Percentiles rank a stretch among this genome's conserved stretches.
Evolutionary conservation across 176 grass and related monocot species (phyloP).

Genomic region (Metroxylon sagu): DNA sequence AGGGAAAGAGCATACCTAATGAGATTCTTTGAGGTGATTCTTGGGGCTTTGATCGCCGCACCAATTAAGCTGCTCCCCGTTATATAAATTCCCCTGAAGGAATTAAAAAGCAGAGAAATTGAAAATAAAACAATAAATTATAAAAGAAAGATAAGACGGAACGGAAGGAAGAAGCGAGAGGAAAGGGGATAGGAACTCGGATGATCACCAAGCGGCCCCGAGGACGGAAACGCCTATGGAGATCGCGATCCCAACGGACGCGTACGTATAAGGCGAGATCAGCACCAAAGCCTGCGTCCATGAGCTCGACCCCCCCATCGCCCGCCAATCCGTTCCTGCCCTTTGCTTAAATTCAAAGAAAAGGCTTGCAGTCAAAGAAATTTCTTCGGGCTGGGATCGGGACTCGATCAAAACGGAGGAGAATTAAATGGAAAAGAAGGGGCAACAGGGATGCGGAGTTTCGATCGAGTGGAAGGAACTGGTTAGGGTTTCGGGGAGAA

Average conservation of each 20-base stretch:
- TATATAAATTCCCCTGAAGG: conserved; percentile 88
- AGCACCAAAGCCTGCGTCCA: conserved; percentile 75
- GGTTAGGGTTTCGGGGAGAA: too few relatives aligned
- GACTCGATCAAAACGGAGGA: too few relatives aligned
- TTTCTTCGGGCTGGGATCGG: too few relatives aligned
- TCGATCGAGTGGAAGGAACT: too few relatives aligned
- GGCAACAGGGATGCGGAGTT: too few relatives aligned
- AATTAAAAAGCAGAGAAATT: not conserved
- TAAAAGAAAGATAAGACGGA: not conserved
- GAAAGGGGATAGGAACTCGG: not conserved
- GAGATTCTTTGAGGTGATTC: conserved; percentile 98
- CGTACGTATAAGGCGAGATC: conserved; percentile 97
- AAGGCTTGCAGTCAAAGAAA: too few relatives aligned
- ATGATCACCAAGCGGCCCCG: conserved; percentile 69
- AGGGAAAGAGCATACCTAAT: conserved; percentile 47
- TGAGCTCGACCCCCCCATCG: conserved; percentile 25
- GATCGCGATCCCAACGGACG: conserved; percentile 90
- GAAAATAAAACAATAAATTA: not conserved
- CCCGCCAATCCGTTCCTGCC: too few relatives aligned
- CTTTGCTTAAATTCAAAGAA: too few relatives aligned
- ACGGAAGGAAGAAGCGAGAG: not conserved
- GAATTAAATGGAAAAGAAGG: too few relatives aligned
- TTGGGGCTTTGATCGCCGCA: conserved; percentile 88
- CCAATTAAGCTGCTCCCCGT: conserved; percentile 96
- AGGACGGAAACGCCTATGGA: conserved; percentile 98